A percentile compares a stretch with the other conserved stretches of the same genome.
These are phyloP conservation scores for Chrysanthemum seticuspe DNA, from an alignment of 129 eudicot species.

Conservation along the genomic window DNA sequence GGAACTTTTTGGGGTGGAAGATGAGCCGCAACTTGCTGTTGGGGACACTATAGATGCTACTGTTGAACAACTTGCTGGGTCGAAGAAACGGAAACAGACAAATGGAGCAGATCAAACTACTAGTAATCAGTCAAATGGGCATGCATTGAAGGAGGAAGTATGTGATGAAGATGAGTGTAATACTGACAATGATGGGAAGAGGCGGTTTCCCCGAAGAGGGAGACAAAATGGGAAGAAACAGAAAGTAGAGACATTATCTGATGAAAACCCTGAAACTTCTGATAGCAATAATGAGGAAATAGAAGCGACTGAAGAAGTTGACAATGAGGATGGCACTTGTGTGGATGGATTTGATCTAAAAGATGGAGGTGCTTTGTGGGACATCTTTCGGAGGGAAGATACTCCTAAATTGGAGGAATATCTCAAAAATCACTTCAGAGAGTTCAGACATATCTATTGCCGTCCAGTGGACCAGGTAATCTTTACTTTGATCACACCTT, in stretches of 20 bases:
- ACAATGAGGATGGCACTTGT: not conserved
- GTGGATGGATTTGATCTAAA: slow-evolving; percentile 13
- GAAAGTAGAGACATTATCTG: too few relatives aligned
- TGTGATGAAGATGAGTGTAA: not conserved
- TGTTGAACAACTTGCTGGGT: not conserved
- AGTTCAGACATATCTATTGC: slow-evolving; percentile 50
- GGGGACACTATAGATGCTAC: not conserved
- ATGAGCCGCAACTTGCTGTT: not conserved
- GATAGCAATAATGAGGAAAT: not conserved
- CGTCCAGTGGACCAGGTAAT: slow-evolving; percentile 49
- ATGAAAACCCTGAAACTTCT: too few relatives aligned
- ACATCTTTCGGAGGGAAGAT: slow-evolving; percentile 71
- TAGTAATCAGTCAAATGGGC: too few relatives aligned
- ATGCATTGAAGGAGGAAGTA: too few relatives aligned
- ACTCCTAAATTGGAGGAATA: slow-evolving; percentile 57
- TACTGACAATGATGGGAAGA: not conserved
- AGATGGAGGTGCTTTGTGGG: slow-evolving; percentile 76
- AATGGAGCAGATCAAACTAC: too few relatives aligned
- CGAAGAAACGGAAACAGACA: not conserved
- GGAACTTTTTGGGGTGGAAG: slow-evolving; percentile 25
- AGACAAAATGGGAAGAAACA: not conserved
- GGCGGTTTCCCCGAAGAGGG: not conserved
- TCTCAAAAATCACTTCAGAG: slow-evolving; percentile 51
- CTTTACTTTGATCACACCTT: not conserved
- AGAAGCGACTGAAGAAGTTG: not conserved